Conservation (phyloP, 345 rosid species). For the Pistacia integerrima region DNA sequence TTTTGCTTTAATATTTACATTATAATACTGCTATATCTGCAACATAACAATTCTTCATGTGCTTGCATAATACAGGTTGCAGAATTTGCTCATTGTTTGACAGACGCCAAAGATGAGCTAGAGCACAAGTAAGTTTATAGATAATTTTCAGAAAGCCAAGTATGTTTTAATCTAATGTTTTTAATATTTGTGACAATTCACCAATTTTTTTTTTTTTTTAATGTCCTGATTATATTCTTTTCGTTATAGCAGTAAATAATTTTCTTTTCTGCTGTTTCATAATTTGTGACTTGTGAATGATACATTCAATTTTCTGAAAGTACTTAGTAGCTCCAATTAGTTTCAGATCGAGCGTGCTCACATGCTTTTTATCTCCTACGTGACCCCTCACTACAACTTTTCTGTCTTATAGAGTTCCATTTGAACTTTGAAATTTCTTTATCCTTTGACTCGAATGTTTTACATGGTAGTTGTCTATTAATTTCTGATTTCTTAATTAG, state of each 20-base stretch:
- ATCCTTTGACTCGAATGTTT: background rate
- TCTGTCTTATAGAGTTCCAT: background rate
- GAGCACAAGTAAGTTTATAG: constrained; percentile 69
- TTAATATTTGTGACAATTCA: background rate
- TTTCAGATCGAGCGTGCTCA: background rate
- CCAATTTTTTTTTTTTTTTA: background rate
- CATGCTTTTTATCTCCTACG: background rate
- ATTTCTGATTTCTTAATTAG: constrained; percentile 7
- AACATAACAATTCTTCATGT: background rate
- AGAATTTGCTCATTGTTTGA: constrained; percentile 81
- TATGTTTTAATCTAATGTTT: background rate
- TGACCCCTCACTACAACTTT: background rate
- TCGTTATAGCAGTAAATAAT: background rate
- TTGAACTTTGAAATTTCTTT: background rate
- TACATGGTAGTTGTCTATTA: background rate
- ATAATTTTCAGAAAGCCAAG: constrained; percentile 9
- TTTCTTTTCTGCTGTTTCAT: background rate
- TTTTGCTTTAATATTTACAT: background rate
- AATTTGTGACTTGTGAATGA: background rate
- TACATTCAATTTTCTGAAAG: too few relatives aligned
- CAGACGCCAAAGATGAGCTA: constrained; percentile 73
- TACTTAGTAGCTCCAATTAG: background rate
- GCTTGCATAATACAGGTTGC: constrained; percentile 59
- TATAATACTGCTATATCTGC: background rate
- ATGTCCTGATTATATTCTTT: background rate